A percentile compares a stretch with the other conserved stretches of the same genome.
These are phyloP conservation scores for Aspergillus ostianus DNA, from an alignment of 495 filamentous ascomycete genomes.

Conservation along the genomic window DNA sequence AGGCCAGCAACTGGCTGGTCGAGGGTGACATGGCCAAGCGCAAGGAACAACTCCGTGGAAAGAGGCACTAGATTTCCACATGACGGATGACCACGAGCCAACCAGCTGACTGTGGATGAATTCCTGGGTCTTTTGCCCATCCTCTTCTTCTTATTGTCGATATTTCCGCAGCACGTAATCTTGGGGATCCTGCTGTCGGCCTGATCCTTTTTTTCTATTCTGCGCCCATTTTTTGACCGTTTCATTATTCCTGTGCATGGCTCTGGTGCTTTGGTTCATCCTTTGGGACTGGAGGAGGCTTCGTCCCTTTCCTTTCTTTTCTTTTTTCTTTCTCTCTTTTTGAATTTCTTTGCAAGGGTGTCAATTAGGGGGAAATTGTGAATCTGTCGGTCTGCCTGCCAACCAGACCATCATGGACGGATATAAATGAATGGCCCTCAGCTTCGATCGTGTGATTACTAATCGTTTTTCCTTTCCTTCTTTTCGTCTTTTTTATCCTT, in stretches of 20 bases:
- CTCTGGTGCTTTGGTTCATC: constrained; percentile 40
- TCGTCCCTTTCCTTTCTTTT: constrained; percentile 14
- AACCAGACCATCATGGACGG: constrained; percentile 1
- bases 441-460: constrained; percentile 3
- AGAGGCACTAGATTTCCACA: constrained; percentile 26
- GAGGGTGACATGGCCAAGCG: constrained; percentile 67
- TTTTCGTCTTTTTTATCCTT: constrained; percentile 16
- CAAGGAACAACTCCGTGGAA: constrained; percentile 21
- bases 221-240: background rate
- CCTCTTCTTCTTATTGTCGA: background rate
- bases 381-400: constrained; percentile 1
- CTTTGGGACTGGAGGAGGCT: constrained; percentile 21
- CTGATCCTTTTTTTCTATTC: background rate
- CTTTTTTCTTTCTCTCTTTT: constrained; percentile 8
- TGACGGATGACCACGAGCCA: background rate
- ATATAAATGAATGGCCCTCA: constrained; percentile 4
- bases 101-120: background rate
- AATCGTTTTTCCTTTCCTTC: constrained; percentile 6
- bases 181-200: background rate
- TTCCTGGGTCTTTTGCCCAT: background rate
- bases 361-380: constrained; percentile 13
- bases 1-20: constrained; percentile 88
- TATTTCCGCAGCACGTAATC: constrained; percentile 1
- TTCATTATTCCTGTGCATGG: constrained; percentile 29
- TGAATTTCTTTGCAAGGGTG: background rate